Evolutionary conservation across 2,329 filamentous ascomycete species (phyloP).

Genomic region (Aureobasidium mangrovei): DNA sequence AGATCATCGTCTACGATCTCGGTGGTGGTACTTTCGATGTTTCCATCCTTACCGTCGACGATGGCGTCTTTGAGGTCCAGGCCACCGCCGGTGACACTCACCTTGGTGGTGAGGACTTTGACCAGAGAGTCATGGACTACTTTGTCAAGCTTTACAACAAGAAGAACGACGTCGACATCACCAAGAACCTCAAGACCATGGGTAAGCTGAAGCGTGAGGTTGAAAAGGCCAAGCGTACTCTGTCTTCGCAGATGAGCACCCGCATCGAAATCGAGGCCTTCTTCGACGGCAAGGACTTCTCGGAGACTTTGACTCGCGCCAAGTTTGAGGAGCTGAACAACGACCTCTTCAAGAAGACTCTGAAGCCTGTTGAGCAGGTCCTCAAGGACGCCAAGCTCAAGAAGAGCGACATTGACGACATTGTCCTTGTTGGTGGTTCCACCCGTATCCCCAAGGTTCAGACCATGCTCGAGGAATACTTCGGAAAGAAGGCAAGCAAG

Average conservation of each 20-base stretch:
- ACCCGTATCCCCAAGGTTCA: constrained; percentile 99
- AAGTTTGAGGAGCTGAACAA: constrained; percentile 99
- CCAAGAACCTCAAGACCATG: constrained; percentile 95
- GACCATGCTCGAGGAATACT: constrained; percentile 89
- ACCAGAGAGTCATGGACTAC: constrained; percentile 94
- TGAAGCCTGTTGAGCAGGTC: constrained; percentile 98
- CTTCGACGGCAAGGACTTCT: constrained; percentile 95
- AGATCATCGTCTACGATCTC: constrained; percentile 89
- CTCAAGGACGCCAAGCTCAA: constrained; percentile 96
- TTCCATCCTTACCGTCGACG: constrained; percentile 60
- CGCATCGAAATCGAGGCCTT: constrained; percentile 83
- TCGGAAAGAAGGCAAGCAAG: constrained; percentile 97
- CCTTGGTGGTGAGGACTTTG: constrained; percentile 97
- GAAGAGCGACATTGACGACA: constrained; percentile 91
- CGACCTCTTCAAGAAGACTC: constrained; percentile 97
- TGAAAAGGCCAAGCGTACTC: constrained; percentile 98
- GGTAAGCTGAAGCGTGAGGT: constrained; percentile 99
- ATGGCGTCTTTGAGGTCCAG: constrained; percentile 89
- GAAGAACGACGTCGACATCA: constrained; percentile 86
- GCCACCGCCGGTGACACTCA: constrained; percentile 95
- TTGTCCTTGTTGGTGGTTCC: constrained; percentile 95
- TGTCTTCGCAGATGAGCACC: constrained; percentile 42
- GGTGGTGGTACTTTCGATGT: constrained; percentile 95
- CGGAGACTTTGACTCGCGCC: constrained; percentile 93
- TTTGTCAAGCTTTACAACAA: constrained; percentile 98